Base-by-base conservation (phyloP, 257 asterid genomes). In the Solanum habrochaites region DNA sequence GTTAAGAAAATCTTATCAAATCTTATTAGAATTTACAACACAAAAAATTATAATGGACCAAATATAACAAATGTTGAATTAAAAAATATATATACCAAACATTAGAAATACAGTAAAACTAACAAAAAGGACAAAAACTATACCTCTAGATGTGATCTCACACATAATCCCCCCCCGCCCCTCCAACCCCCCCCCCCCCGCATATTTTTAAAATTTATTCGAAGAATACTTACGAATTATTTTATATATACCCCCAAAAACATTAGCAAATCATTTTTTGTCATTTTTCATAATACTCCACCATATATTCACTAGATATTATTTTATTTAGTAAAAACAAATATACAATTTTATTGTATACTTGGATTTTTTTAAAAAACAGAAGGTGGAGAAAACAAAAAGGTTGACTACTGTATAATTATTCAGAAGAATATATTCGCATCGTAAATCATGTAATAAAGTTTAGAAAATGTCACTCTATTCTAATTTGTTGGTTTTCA, bases 371-470 rank as follows among this genome's bases (percentile, higher is more conserved):
- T 39, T 7, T 4, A 29, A 31, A 72, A 74, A 37, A 31, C 52
- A 91, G 89, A 93, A 93, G 85, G 94, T 92, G 16, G 93, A 95
- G 21, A 91, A 90, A 23, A 94, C 39, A 94, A 97, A 91, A 39
- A 91, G 92, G 86, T 90, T 71, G 94, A 95, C 96, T 93, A 83
- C 1, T 40, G 77, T 32, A 18, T 75, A 75, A 77, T 77, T 77
- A 77, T n/a, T n/a, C n/a, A 42, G 20, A 77, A 27, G 83, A 77
- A 77, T 77, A 42, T 42, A n/a, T 25, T 77, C 83, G 4, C 83
- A 77, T 42, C 14, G 39, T 75, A 14, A 75, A 42, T 49, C 23
- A 16, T 31, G 23, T 13, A 42, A 8, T 18, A 71, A 9, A 23
- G 35, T 18, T 71, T 71, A 7, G 45, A 18, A 20, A 69, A 69